Conservation (phyloP, 2,329 filamentous ascomycete species). For the Alternaria sp. region DNA sequence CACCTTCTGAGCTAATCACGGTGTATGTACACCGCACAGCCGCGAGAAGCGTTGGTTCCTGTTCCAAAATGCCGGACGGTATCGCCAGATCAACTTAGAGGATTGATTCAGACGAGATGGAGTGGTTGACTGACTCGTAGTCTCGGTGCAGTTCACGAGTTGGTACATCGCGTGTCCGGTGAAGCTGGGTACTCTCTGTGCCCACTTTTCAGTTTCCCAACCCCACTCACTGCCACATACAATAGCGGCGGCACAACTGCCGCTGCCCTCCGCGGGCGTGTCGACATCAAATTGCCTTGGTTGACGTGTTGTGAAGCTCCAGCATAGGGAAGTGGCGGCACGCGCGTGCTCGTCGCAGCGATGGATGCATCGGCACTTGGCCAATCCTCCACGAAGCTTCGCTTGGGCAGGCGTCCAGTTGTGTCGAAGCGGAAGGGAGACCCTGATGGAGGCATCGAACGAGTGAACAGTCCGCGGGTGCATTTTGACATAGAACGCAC, state of each 20-base stretch:
- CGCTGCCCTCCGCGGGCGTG: not conserved
- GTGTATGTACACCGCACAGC: conserved; percentile 9
- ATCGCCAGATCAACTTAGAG: conserved; percentile 19
- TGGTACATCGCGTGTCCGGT: not conserved
- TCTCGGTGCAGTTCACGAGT: not conserved
- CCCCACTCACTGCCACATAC: not conserved
- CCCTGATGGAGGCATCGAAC: not conserved
- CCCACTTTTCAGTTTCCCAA: not conserved
- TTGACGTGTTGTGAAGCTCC: not conserved
- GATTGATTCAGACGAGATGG: conserved; percentile 13
- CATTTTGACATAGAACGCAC: not conserved
- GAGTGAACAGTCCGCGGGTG: not conserved
- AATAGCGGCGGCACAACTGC: not conserved
- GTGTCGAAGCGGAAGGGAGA: not conserved
- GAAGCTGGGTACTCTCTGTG: not conserved
- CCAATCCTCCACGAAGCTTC: not conserved
- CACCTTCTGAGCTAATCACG: conserved; percentile 21
- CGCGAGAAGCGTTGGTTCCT: conserved; percentile 22
- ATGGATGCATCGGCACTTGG: conserved; percentile 2
- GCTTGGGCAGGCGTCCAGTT: not conserved
- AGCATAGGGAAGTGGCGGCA: not conserved
- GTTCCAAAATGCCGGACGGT: conserved; percentile 18
- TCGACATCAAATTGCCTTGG: not conserved
- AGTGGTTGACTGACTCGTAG: conserved; percentile 13
- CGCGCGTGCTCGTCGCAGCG: not conserved